Conservation (phyloP, 2,329 filamentous ascomycete species). For the Nemania diffusa region DNA sequence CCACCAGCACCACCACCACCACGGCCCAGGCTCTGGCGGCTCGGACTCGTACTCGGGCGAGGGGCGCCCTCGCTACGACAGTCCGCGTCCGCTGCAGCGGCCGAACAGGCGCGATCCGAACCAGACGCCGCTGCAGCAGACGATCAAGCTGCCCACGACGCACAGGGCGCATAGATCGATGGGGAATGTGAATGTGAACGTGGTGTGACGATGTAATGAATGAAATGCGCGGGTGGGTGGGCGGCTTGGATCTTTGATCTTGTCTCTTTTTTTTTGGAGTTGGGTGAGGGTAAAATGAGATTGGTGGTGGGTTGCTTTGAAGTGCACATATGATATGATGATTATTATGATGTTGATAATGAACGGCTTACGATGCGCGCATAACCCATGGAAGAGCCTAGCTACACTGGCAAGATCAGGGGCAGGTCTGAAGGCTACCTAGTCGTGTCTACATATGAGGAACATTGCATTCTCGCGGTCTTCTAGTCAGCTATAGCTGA, state of each 20-base stretch:
- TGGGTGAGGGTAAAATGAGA: background rate
- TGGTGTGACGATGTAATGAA: background rate
- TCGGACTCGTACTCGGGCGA: no score
- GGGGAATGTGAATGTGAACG: no score
- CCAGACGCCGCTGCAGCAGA: background rate
- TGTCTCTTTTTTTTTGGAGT: background rate
- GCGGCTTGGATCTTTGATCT: background rate
- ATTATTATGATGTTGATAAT: no score
- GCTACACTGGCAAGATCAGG: background rate
- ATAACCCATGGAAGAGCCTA: background rate
- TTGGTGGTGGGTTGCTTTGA: background rate
- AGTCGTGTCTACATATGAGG: no score
- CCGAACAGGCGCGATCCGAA: background rate
- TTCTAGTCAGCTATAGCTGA: background rate
- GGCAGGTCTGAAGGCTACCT: no score
- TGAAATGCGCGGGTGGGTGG: no score
- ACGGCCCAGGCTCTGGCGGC: no score
- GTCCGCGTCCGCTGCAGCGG: background rate
- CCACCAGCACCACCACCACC: background rate
- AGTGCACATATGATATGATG: background rate
- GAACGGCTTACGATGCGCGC: background rate
- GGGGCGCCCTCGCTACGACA: background rate
- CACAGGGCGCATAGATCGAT: background rate
- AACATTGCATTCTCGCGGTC: background rate
- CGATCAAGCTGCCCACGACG: background rate